Conservation (phyloP, 106 monocot species). For the Narthecium ossifragum region DNA sequence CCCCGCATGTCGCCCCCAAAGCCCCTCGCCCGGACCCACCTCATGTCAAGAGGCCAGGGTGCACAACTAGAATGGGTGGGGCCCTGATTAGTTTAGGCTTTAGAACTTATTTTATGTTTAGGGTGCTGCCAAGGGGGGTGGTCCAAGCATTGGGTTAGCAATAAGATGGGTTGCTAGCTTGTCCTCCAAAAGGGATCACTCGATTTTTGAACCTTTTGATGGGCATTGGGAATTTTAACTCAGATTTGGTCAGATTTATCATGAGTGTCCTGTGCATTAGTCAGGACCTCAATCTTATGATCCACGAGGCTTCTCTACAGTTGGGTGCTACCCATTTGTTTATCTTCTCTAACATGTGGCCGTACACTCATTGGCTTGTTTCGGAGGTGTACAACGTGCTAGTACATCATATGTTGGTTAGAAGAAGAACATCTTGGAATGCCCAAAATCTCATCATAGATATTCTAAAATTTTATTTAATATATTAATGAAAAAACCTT, state of each 20-base stretch:
- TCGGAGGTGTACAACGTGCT: not conserved
- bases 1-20: not conserved
- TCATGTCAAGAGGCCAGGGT: not conserved
- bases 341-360: not conserved
- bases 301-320: not conserved
- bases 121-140: not conserved
- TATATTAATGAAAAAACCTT: no score
- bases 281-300: not conserved
- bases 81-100: not conserved
- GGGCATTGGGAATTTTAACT: not conserved
- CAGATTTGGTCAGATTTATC: not conserved
- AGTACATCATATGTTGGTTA: not conserved
- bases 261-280: no score
- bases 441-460: no score
- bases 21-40: not conserved
- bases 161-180: no score
- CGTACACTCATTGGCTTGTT: not conserved
- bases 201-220: not conserved
- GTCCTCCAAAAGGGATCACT: no score
- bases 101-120: no score
- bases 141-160: not conserved
- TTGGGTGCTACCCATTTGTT: not conserved
- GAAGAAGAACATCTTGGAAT: no score
- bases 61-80: not conserved
- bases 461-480: no score